These are phyloP conservation scores for Exobasidium rhododendri DNA, from an alignment of 1,284 basidiomycete genomes.

Conservation along the genomic window DNA sequence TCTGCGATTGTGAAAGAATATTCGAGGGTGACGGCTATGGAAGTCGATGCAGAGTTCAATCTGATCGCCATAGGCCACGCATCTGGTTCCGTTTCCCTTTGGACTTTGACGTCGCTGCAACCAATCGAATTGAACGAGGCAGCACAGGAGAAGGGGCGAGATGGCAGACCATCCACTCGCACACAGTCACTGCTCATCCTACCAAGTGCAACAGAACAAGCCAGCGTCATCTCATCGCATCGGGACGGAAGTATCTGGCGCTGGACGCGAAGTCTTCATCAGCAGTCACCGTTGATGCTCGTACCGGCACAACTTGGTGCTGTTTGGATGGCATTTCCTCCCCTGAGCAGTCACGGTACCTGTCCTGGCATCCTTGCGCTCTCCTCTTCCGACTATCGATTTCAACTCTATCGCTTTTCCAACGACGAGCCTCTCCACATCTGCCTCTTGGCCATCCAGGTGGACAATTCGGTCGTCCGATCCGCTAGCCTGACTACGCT, in stretches of 20 bases:
- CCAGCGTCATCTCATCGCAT: slow-evolving; percentile 24
- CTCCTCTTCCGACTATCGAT: slow-evolving; percentile 21
- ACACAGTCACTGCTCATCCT: slow-evolving; percentile 19
- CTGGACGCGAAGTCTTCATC: slow-evolving; percentile 17
- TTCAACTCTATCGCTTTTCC: slow-evolving; percentile 22
- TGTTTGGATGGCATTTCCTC: slow-evolving; percentile 22
- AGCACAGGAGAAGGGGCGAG: background rate
- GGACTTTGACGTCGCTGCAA: slow-evolving; percentile 19
- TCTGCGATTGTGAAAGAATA: slow-evolving; percentile 3
- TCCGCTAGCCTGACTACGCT: slow-evolving; percentile 21
- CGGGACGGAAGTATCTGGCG: slow-evolving; percentile 26
- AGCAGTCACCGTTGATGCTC: slow-evolving; percentile 15
- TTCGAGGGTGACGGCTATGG: slow-evolving; percentile 25
- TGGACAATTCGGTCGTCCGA: background rate
- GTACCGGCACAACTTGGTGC: slow-evolving; percentile 12
- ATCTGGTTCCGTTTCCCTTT: slow-evolving; percentile 66
- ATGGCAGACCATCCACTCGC: background rate
- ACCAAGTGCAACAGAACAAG: slow-evolving; percentile 20
- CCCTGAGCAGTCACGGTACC: background rate
- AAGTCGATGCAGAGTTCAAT: slow-evolving; percentile 26
- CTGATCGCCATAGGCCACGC: slow-evolving; percentile 66
- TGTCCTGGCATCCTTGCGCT: slow-evolving; percentile 17
- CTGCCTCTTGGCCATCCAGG: background rate
- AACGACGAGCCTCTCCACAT: slow-evolving; percentile 11
- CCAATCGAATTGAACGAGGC: slow-evolving; percentile 13